Evolutionary conservation across 116 monocot genomes (phyloP).

Genomic region (Cymodocea nodosa): DNA sequence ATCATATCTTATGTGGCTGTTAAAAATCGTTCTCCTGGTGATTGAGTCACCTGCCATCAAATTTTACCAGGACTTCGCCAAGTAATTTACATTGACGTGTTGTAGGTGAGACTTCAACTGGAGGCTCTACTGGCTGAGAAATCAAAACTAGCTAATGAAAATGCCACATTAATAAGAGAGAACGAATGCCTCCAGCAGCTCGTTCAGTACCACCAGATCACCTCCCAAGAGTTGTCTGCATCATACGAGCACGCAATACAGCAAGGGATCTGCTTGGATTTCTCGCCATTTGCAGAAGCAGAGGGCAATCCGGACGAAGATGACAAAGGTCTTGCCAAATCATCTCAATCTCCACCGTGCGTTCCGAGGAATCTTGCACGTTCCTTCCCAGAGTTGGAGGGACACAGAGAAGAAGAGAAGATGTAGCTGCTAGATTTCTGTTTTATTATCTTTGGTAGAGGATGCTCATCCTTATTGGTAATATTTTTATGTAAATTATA

Average conservation of each 20-base stretch:
- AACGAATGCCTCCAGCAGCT: slow-evolving; percentile 85
- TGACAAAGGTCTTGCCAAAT: neutral
- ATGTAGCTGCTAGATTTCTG: neutral
- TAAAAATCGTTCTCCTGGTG: too few relatives aligned
- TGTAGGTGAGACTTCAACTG: slow-evolving; percentile 43
- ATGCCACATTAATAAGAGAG: slow-evolving; percentile 63
- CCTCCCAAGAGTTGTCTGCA: slow-evolving; percentile 32
- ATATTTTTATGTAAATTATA: too few relatives aligned
- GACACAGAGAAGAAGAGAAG: neutral
- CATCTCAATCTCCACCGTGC: neutral
- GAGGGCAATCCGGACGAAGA: neutral
- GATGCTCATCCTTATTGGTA: too few relatives aligned
- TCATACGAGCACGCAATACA: slow-evolving; percentile 39
- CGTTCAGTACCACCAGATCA: slow-evolving; percentile 90
- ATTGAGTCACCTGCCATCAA: too few relatives aligned
- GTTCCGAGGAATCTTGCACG: neutral
- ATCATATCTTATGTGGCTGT: too few relatives aligned
- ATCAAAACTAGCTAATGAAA: slow-evolving; percentile 78
- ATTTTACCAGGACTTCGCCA: too few relatives aligned
- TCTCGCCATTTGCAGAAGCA: slow-evolving; percentile 22
- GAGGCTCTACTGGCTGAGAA: slow-evolving; percentile 82
- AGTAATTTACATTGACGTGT: neutral
- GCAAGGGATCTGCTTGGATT: slow-evolving; percentile 40
- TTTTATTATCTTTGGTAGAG: neutral
- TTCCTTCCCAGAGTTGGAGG: neutral